Evolutionary conservation across 2,329 filamentous ascomycete genomes (phyloP), one percentile per base, ranked within the genome.

Genomic region (Sporothrix luriei): DNA sequence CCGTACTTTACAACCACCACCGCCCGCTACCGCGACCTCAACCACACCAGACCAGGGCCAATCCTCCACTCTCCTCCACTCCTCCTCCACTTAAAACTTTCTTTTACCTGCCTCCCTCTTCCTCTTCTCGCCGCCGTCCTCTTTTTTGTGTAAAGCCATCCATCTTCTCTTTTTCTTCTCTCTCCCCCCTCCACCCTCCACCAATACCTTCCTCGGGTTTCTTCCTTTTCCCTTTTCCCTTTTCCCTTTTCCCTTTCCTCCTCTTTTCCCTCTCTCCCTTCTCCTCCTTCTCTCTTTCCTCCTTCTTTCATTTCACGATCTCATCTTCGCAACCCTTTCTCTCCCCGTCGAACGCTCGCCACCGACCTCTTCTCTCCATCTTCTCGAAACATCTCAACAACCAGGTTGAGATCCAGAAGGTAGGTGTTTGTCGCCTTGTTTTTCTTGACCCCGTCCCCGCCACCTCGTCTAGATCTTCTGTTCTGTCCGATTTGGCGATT

Each of bases 361-460:
- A 74, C 74, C 75, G 73, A 73, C 71, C 72, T 71, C 72, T 69
- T 69, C 66, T 65, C 49, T 72, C 74, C 74, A 74, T 75, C 76
- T 76, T 76, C 74, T 70, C 72, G 72, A 71, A 70, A 68, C 9
- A 43, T 75, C 75, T 73, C 40, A 46, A 49, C 33, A 7, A 33
- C 33, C 33, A 61, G 46, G 19, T 54, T 26, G 51, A 21, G 43
- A 55, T 49, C 29, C 40, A 24, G 24, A 57, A 68, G 65, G 66
- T 68, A 68, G 38, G 66, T 59, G 38, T 55, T 38, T 68, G 24
- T 67, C 48, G 76, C 75, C 75, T 76, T 76, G 77, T 73, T 74
- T 76, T 75, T 75, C 74, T 51, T 40, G 49, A n/a, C 1, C 57
- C 40, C 33, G 21, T 57, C 52, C 46, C 49, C 40, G 65, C 65